These are phyloP conservation scores for Fusarium cicatricum DNA, from an alignment of 2,329 filamentous ascomycete species.

Conservation along the genomic window DNA sequence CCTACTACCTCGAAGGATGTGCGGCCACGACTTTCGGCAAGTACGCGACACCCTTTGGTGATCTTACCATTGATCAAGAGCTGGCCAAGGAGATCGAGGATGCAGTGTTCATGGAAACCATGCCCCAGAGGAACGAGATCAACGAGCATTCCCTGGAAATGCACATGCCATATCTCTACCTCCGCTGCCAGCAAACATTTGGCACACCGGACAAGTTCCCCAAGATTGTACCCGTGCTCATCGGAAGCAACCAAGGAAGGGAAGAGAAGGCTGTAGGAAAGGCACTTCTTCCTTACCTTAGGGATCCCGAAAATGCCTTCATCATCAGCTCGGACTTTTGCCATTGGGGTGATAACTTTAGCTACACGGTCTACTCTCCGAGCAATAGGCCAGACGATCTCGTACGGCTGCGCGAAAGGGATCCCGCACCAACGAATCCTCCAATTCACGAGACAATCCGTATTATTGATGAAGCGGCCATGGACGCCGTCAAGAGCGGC, in stretches of 20 bases:
- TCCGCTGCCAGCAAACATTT: slow-evolving; percentile 67
- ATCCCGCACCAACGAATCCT: slow-evolving; percentile 48
- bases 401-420: slow-evolving; percentile 48
- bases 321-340: slow-evolving; percentile 96
- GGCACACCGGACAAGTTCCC: slow-evolving; percentile 67
- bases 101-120: slow-evolving; percentile 53
- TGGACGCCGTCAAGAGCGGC: slow-evolving; percentile 84
- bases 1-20: slow-evolving; percentile 79
- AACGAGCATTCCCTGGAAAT: slow-evolving; percentile 95
- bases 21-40: slow-evolving; percentile 76
- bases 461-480: slow-evolving; percentile 79
- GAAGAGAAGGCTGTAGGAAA: slow-evolving; percentile 75
- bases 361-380: slow-evolving; percentile 77
- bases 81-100: slow-evolving; percentile 60
- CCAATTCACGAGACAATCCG: slow-evolving; percentile 87
- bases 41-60: slow-evolving; percentile 79
- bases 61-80: slow-evolving; percentile 69
- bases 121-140: slow-evolving; percentile 73
- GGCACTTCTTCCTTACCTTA: slow-evolving; percentile 80
- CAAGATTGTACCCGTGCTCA: slow-evolving; percentile 81
- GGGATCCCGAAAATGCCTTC: slow-evolving; percentile 79
- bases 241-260: slow-evolving; percentile 73
- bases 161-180: slow-evolving; percentile 94
- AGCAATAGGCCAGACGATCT: slow-evolving; percentile 51
- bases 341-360: slow-evolving; percentile 88